These are phyloP conservation scores for Rubia tinctorum DNA, from an alignment of 305 asterid species.

Conservation along the genomic window DNA sequence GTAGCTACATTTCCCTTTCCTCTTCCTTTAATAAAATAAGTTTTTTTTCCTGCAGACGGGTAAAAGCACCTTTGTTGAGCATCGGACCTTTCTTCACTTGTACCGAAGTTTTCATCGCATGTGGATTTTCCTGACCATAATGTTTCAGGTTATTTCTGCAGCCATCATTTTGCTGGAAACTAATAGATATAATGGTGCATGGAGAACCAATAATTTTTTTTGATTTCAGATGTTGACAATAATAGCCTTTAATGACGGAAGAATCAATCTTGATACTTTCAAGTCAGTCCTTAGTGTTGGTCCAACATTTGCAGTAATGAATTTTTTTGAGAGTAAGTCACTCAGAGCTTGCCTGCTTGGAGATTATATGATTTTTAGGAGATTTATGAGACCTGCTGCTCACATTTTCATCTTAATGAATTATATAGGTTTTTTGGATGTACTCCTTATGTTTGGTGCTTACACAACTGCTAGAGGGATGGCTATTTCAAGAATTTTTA, in stretches of 20 bases:
- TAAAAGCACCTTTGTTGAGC: constrained; percentile 96
- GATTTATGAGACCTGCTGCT: background rate
- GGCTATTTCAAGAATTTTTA: constrained; percentile 96
- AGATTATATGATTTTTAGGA: background rate
- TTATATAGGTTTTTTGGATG: constrained; percentile 72
- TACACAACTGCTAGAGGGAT: constrained; percentile 91
- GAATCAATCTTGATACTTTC: constrained; percentile 63
- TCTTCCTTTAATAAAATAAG: background rate
- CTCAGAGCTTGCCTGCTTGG: constrained; percentile 6
- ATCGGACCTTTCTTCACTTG: constrained; percentile 91
- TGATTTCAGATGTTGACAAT: constrained; percentile 70
- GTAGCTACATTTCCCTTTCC: background rate
- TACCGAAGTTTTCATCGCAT: constrained; percentile 97
- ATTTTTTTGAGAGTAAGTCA: constrained; percentile 84
- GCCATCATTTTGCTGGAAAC: constrained; percentile 7
- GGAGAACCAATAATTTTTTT: background rate
- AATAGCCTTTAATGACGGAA: constrained; percentile 73
- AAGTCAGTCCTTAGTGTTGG: constrained; percentile 80
- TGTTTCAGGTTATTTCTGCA: constrained; percentile 79
- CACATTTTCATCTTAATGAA: constrained; percentile 3
- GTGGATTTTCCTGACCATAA: constrained; percentile 87
- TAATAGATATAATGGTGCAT: constrained; percentile 7
- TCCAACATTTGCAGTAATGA: constrained; percentile 87
- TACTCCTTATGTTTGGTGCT: constrained; percentile 93
- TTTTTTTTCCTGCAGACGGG: constrained; percentile 58